Evolutionary conservation across 2,329 filamentous ascomycete species (phyloP).

Genomic region (Torrubiella hemipterigena): DNA sequence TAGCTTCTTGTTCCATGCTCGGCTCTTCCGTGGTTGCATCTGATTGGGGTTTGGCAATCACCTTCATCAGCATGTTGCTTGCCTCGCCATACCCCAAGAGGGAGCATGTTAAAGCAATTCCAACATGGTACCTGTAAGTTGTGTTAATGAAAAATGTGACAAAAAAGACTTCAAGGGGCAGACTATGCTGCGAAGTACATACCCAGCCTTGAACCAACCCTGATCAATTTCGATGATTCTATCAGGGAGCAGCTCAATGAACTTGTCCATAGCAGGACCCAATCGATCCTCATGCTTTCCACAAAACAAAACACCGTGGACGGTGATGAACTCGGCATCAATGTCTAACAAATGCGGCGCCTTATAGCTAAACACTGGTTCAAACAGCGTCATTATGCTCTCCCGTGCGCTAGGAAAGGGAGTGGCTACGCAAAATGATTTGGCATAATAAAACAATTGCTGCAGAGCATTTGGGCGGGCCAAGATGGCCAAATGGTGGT

Average conservation of each 20-base stretch:
- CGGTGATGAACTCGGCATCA: constrained; percentile 50
- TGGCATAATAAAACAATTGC: constrained; percentile 62
- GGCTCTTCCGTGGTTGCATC: no score
- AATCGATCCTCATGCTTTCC: constrained; percentile 34
- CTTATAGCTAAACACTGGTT: constrained; percentile 36
- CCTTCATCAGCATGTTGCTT: no score
- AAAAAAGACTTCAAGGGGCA: no score
- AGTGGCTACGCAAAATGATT: constrained; percentile 55
- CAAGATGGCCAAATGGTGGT: constrained; percentile 78
- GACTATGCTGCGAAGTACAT: no score
- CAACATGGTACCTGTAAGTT: no score
- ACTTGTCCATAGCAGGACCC: constrained; percentile 29
- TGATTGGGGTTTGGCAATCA: no score
- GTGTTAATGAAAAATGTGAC: no score
- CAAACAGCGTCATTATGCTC: constrained; percentile 58
- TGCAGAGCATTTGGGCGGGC: constrained; percentile 57
- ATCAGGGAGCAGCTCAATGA: constrained; percentile 39
- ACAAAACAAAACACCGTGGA: constrained; percentile 53
- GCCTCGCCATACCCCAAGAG: no score
- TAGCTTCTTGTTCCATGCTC: no score
- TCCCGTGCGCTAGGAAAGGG: constrained; percentile 59
- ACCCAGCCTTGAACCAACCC: constrained; percentile 39
- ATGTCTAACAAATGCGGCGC: constrained; percentile 22
- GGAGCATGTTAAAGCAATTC: no score
- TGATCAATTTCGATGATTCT: constrained; percentile 41